phyloP scores from a whole-genome alignment of 2,329 filamentous ascomycete genomes.

The Fusarium gaditjirri region DNA sequence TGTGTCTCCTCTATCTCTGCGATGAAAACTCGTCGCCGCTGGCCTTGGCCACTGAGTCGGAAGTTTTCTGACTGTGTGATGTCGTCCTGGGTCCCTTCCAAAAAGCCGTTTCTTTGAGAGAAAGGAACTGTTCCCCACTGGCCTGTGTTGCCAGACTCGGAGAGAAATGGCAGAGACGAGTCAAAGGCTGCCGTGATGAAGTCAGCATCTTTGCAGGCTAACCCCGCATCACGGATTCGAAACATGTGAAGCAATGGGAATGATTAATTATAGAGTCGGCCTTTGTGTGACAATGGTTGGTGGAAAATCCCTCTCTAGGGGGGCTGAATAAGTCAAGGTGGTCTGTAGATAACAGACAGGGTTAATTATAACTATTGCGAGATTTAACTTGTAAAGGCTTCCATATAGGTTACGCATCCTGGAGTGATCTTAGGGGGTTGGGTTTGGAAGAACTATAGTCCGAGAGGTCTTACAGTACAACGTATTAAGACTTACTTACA shows the following conservation, averaged over 20 bases:
- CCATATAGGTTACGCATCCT: neutral
- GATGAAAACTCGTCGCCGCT: neutral
- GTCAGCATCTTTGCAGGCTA: fast-evolving
- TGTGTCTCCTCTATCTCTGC: neutral
- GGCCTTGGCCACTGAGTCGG: neutral
- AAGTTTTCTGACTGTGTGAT: neutral
- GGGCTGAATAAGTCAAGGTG: no score
- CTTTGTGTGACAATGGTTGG: fast-evolving
- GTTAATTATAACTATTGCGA: neutral
- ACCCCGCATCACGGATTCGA: neutral
- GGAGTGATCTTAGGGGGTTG: no score
- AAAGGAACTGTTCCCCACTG: neutral
- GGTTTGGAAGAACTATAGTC: no score
- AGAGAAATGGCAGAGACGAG: neutral
- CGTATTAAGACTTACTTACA: no score
- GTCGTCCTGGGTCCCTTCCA: fast-evolving
- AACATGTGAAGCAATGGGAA: neutral
- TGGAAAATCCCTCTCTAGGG: no score
- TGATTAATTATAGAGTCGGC: neutral
- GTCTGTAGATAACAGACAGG: neutral
- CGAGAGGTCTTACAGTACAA: no score
- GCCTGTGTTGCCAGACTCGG: neutral
- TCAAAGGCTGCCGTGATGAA: neutral
- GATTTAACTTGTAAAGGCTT: neutral
- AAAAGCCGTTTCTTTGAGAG: fast-evolving